Conservation (phyloP, 352 stramenopile genomes). For the Ophiocytium majus region DNA sequence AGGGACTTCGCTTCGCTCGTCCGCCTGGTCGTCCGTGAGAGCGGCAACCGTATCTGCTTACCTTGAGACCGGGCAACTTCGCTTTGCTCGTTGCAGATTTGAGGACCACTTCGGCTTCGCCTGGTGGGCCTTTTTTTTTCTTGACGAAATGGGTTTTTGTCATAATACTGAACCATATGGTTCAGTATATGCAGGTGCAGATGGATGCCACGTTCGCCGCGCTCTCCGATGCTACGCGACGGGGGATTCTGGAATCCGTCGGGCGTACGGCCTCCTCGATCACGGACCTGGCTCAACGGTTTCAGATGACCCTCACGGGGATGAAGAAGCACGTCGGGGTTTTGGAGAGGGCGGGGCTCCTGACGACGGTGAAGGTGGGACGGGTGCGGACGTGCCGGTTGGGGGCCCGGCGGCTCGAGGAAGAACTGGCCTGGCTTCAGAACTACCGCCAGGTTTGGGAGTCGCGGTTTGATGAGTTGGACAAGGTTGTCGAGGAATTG, state of each 20-base stretch:
- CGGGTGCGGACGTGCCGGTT: neutral
- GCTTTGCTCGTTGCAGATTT: no score
- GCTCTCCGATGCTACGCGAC: neutral
- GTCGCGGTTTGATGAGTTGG: neutral
- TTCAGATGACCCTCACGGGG: neutral
- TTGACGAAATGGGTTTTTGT: no score
- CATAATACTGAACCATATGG: no score
- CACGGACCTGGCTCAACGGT: neutral
- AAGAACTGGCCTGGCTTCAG: neutral
- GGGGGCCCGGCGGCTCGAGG: neutral
- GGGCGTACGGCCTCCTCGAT: neutral
- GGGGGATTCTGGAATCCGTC: neutral
- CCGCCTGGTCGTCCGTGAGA: no score
- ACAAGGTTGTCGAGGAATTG: neutral
- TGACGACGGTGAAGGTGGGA: neutral
- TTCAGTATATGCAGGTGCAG: no score
- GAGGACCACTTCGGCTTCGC: no score
- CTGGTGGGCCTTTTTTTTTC: no score
- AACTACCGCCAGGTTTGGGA: neutral
- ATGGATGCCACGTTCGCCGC: constrained; percentile 8
- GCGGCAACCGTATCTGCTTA: no score
- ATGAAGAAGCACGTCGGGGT: neutral
- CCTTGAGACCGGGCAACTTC: no score
- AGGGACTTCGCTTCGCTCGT: no score
- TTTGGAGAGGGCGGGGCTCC: neutral